A percentile compares a stretch with the other conserved stretches of the same genome.
phyloP scores from a whole-genome alignment of 441 rosid species.

The Eutrema salsugineum region DNA sequence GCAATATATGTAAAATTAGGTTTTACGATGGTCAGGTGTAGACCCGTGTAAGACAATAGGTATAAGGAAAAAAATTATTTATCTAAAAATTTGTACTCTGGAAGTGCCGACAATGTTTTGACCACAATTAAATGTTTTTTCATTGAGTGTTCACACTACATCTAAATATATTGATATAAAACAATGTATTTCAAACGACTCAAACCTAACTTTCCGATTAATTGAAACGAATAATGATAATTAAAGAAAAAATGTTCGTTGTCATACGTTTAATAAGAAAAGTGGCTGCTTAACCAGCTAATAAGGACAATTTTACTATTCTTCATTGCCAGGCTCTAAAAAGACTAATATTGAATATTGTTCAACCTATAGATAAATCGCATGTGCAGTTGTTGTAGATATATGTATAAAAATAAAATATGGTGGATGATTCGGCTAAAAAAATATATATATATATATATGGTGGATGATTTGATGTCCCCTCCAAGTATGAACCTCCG shows the following conservation, averaged over 20 bases:
- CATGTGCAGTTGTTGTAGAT: slow-evolving; percentile 1
- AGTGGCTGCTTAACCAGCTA: slow-evolving; percentile 22
- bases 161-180: not conserved
- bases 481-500: slow-evolving; percentile 1
- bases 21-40: no score
- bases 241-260: slow-evolving; percentile 8
- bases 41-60: no score
- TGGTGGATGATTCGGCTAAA: no score
- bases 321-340: not conserved
- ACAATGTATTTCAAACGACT: not conserved
- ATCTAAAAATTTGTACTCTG: no score
- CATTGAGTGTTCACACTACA: slow-evolving; percentile 22
- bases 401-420: not conserved
- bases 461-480: slow-evolving; percentile 15
- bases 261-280: slow-evolving; percentile 10
- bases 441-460: no score
- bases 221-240: not conserved
- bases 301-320: not conserved
- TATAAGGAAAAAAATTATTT: no score
- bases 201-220: slow-evolving; percentile 12
- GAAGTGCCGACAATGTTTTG: slow-evolving; percentile 18
- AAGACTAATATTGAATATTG: not conserved
- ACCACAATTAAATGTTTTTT: not conserved
- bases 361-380: not conserved
- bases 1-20: no score